Evolutionary conservation across 73 alveolate genomes (phyloP).

Genomic region (Paramecium tetraurelia): DNA sequence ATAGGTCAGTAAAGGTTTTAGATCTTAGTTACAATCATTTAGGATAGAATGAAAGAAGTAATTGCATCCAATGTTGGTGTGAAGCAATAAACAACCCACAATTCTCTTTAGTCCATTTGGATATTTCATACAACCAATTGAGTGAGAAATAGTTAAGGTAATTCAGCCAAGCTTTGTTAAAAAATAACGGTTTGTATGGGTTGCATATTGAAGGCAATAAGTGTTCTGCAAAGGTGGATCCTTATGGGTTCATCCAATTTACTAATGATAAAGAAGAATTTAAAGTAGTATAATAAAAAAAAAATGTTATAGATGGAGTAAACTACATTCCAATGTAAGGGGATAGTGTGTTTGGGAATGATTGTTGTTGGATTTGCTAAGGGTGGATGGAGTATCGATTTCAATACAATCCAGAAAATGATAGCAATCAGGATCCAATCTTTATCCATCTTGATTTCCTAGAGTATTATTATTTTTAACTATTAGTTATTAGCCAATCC

Average conservation of each 20-base stretch:
- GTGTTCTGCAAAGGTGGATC: constrained; percentile 19
- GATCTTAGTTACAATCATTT: constrained; percentile 40
- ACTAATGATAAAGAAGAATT: background rate
- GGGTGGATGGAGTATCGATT: constrained; percentile 51
- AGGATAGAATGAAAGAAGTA: constrained; percentile 34
- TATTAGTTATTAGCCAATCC: constrained; percentile 26
- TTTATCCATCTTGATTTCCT: constrained; percentile 27
- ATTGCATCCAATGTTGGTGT: constrained; percentile 16
- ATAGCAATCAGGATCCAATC: background rate
- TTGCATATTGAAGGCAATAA: constrained; percentile 47
- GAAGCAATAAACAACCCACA: background rate
- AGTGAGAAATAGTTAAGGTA: background rate
- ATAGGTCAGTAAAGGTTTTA: constrained; percentile 21
- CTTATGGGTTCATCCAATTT: constrained; percentile 26
- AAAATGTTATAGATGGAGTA: constrained; percentile 28
- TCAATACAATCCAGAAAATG: background rate
- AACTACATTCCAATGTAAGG: constrained; percentile 9
- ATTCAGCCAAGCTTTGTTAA: background rate
- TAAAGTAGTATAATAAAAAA: background rate
- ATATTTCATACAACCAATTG: constrained; percentile 15
- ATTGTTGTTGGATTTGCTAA: constrained; percentile 53
- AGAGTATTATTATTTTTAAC: background rate
- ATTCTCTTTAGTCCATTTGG: constrained; percentile 35
- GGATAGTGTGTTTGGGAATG: background rate
- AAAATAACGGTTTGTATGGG: background rate